A percentile compares a stretch with the other conserved stretches of the same genome.
Conservation (phyloP, 257 asterid species). For the Leonotis leonurus region DNA sequence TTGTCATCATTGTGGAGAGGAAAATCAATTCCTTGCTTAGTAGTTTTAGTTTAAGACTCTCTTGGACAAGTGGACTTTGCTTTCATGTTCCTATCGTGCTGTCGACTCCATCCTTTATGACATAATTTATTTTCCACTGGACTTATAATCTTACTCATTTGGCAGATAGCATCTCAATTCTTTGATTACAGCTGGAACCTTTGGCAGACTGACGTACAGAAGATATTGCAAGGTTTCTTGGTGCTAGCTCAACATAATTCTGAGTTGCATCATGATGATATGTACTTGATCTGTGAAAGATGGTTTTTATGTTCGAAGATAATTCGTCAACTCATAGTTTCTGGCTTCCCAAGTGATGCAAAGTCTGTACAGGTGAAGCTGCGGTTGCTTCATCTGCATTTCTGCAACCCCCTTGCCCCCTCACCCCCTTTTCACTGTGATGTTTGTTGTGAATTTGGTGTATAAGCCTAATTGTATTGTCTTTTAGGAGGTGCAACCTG, state of each 20-base stretch:
- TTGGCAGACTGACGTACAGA: slow-evolving; percentile 89
- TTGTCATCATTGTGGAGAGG: neutral
- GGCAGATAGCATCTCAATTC: slow-evolving; percentile 90
- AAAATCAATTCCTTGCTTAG: neutral
- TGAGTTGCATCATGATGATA: slow-evolving; percentile 61
- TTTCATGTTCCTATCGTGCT: slow-evolving; percentile 9
- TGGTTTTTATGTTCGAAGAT: slow-evolving; percentile 96
- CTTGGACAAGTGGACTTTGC: neutral
- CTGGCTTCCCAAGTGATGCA: slow-evolving; percentile 86
- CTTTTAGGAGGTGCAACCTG: slow-evolving; percentile 83
- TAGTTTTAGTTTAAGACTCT: neutral
- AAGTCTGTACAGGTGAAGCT: slow-evolving; percentile 56
- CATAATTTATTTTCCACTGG: slow-evolving; percentile 22
- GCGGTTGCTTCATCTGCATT: neutral
- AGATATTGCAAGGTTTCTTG: slow-evolving; percentile 69
- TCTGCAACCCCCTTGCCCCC: neutral
- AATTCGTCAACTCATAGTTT: slow-evolving; percentile 64
- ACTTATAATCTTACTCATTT: slow-evolving; percentile 33
- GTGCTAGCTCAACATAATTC: slow-evolving; percentile 69
- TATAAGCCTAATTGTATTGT: slow-evolving; percentile 16
- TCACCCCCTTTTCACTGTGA: neutral
- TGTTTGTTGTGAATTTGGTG: slow-evolving; percentile 1
- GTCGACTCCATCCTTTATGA: slow-evolving; percentile 11
- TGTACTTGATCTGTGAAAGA: slow-evolving; percentile 83
- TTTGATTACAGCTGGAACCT: slow-evolving; percentile 98